Conservation (phyloP, 2,329 filamentous ascomycete genomes). For the Colletotrichum tofieldiae region DNA sequence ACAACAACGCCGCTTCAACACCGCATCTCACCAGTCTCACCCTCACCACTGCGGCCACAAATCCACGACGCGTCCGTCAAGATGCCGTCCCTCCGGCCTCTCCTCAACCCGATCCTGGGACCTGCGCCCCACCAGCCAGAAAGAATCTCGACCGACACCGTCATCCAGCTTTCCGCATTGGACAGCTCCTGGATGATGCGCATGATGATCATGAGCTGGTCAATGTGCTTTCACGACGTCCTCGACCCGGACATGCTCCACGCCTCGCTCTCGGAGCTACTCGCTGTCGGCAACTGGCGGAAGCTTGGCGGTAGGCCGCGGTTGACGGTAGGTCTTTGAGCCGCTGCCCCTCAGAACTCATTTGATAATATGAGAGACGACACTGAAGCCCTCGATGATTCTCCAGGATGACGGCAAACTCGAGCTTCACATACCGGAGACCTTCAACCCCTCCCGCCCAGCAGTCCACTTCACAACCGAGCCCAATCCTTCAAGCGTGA, state of each 20-base stretch:
- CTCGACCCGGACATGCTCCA: conserved; percentile 59
- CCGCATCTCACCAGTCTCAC: background rate
- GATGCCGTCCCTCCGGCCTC: conserved; percentile 21
- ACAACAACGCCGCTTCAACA: background rate
- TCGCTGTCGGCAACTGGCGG: conserved; percentile 61
- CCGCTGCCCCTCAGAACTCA: background rate
- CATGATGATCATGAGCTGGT: conserved; percentile 51
- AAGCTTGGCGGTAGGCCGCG: conserved; percentile 63
- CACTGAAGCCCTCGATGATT: background rate
- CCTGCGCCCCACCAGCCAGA: conserved; percentile 20
- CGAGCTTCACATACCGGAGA: conserved; percentile 30
- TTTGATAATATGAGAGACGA: background rate
- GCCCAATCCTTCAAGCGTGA: conserved; percentile 21
- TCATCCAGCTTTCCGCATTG: conserved; percentile 50
- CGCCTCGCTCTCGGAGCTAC: conserved; percentile 53
- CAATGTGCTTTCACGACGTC: conserved; percentile 62
- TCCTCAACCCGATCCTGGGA: conserved; percentile 32
- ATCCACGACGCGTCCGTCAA: background rate
- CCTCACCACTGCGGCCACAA: background rate
- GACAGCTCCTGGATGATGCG: conserved; percentile 52
- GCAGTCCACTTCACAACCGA: conserved; percentile 34
- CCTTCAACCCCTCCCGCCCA: conserved; percentile 32
- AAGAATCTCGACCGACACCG: conserved; percentile 19
- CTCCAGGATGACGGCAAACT: conserved; percentile 25
- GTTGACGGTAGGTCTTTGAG: conserved; percentile 49